A percentile compares a stretch with the other conserved stretches of the same genome.
Conservation (phyloP, 139 green algal genomes). For the Penium margaritaceum region DNA sequence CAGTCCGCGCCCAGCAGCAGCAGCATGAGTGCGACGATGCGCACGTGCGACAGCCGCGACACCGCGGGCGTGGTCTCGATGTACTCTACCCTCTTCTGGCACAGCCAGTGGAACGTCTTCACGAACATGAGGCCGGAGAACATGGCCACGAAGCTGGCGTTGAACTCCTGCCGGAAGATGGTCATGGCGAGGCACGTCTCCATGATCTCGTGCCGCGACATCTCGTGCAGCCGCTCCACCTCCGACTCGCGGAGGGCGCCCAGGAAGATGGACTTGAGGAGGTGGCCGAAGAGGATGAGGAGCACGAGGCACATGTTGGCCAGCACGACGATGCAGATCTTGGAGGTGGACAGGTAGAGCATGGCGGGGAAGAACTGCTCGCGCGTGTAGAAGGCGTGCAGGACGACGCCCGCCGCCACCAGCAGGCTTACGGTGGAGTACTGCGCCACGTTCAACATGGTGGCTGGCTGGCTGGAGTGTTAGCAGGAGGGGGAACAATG, state of each 20-base stretch:
- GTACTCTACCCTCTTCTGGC: constrained; percentile 57
- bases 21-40: constrained; percentile 70
- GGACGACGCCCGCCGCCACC: constrained; percentile 58
- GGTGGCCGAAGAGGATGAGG: constrained; percentile 54
- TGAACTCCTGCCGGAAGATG: constrained; percentile 89
- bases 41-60: constrained; percentile 62
- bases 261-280: constrained; percentile 70
- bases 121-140: constrained; percentile 87
- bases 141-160: constrained; percentile 74
- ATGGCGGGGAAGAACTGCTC: constrained; percentile 90
- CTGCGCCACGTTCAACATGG: constrained; percentile 32
- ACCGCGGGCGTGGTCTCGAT: constrained; percentile 81
- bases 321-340: constrained; percentile 78
- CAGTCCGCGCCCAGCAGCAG: constrained; percentile 75
- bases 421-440: constrained; percentile 37
- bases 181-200: constrained; percentile 95
- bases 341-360: constrained; percentile 83
- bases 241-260: constrained; percentile 83
- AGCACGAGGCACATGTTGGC: constrained; percentile 84
- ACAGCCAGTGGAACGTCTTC: constrained; percentile 94
- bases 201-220: constrained; percentile 76
- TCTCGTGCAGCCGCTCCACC: constrained; percentile 84
- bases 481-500: too few species aligned
- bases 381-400: constrained; percentile 81
- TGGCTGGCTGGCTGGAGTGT: not conserved